Conservation (phyloP, 768 basidiomycete species). For the Naganishia randhawae region DNA sequence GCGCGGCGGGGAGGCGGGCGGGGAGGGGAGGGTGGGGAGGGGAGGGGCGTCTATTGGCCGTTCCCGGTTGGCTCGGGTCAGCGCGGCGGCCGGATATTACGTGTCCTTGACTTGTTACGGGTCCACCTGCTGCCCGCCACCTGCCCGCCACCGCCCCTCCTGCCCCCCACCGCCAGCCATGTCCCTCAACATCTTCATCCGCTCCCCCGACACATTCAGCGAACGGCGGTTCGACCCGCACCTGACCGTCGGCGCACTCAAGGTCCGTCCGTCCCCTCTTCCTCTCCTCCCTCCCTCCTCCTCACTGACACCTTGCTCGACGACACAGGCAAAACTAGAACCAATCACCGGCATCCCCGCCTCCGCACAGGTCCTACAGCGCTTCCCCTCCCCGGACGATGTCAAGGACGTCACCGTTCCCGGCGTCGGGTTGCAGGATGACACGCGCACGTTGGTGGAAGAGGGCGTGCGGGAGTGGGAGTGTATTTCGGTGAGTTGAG, state of each 20-base stretch:
- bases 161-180: too few species aligned
- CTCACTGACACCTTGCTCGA: constrained; percentile 31
- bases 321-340: constrained; percentile 70
- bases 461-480: constrained; percentile 75
- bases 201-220: constrained; percentile 82
- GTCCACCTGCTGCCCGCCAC: too few species aligned
- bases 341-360: constrained; percentile 84
- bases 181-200: constrained; percentile 56
- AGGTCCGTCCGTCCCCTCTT: constrained; percentile 56
- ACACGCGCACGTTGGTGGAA: constrained; percentile 64
- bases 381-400: constrained; percentile 62
- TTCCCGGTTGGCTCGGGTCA: too few species aligned
- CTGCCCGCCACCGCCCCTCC: too few species aligned
- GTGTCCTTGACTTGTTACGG: too few species aligned
- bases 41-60: constrained; percentile 7
- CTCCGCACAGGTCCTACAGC: constrained; percentile 64
- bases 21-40: neutral
- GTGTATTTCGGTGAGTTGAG: constrained; percentile 70
- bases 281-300: constrained; percentile 5
- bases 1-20: neutral
- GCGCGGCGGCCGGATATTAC: too few species aligned
- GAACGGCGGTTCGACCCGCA: constrained; percentile 79
- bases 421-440: constrained; percentile 63
- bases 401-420: constrained; percentile 40
- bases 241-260: constrained; percentile 71